Evolutionary conservation across 768 basidiomycete species (phyloP), one percentile per base, ranked within the genome.

Genomic region (Auricularia auricula-judae): DNA sequence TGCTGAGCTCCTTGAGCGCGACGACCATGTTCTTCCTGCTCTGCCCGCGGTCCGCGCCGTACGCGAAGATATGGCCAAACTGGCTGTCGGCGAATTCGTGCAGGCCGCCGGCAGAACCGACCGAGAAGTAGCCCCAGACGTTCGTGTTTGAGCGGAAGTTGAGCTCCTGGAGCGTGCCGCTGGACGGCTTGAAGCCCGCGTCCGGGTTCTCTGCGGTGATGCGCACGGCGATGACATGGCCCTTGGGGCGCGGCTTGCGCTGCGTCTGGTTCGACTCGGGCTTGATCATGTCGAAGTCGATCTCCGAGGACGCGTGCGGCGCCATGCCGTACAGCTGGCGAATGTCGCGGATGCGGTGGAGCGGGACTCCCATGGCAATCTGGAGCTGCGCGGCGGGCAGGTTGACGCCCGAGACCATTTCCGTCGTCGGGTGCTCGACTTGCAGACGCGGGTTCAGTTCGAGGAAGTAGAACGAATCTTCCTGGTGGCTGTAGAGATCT

Each of bases 121-220:
- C 97, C 16, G 97, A 98, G 82, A 99, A 99, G 79, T 99, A 99
- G 66, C 97, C 97, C 97, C 97, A 99, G 56, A 99, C 97, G 67
- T 99, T 99, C 56, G 93, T 98, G 76, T 91, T 97, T 34, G 95
- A 98, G 65, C 97, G 88, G 87, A 99, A 99, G 77, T 98, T 99
- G 69, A 99, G 91, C 73, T 98, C 97, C 74, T 98, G 97, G 16
- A 99, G 80, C 44, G 91, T 89, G 68, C 97, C 97, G 2, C 93
- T 95, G 1, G 97, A 98, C 0, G 97, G 97, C 76, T 99, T 99
- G 83, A 99, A 99, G 3, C 97, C 97, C 10, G 97, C 97, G 72
- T 99, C 97, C 33, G 97, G 97, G 75, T 99, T 99, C 78, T 99
- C 97, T 36, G 95, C 96, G 4, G 97, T 99, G 75, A 99, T 98